Conservation (phyloP, 1,139 yeast species). For the Saccharomyces hybrid region DNA sequence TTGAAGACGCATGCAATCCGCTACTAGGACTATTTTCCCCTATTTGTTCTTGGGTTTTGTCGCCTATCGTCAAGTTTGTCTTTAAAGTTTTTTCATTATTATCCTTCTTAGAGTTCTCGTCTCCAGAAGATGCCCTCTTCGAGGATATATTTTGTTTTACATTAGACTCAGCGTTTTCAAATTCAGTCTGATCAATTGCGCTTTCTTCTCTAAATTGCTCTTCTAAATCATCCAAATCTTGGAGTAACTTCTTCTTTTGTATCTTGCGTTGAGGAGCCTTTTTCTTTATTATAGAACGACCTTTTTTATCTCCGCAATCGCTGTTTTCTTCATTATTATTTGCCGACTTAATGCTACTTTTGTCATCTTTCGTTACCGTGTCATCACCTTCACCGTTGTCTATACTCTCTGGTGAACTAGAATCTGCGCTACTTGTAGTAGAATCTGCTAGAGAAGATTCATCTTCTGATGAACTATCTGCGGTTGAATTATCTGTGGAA, state of each 20-base stretch:
- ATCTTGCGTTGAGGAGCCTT: neutral
- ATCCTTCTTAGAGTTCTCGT: neutral
- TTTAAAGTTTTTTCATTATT: neutral
- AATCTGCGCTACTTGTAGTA: neutral
- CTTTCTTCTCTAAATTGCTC: slow-evolving; percentile 4
- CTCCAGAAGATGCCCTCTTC: neutral
- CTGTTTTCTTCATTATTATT: neutral
- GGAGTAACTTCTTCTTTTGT: slow-evolving; percentile 2
- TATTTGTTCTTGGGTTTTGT: neutral
- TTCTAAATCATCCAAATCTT: slow-evolving; percentile 3
- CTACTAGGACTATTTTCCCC: neutral
- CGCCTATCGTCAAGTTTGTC: neutral
- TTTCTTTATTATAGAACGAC: neutral
- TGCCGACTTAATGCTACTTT: neutral
- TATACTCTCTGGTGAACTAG: neutral
- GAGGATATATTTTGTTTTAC: neutral
- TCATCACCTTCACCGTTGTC: neutral
- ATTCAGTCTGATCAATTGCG: neutral
- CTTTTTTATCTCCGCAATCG: neutral
- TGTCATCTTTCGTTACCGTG: neutral
- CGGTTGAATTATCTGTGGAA: neutral
- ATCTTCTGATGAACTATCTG: neutral
- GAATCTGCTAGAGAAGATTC: neutral
- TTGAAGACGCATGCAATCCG: slow-evolving; percentile 6
- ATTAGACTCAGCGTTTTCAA: neutral